These are phyloP conservation scores for Trametes polyzona DNA, from an alignment of 1,284 basidiomycete genomes.

Conservation along the genomic window DNA sequence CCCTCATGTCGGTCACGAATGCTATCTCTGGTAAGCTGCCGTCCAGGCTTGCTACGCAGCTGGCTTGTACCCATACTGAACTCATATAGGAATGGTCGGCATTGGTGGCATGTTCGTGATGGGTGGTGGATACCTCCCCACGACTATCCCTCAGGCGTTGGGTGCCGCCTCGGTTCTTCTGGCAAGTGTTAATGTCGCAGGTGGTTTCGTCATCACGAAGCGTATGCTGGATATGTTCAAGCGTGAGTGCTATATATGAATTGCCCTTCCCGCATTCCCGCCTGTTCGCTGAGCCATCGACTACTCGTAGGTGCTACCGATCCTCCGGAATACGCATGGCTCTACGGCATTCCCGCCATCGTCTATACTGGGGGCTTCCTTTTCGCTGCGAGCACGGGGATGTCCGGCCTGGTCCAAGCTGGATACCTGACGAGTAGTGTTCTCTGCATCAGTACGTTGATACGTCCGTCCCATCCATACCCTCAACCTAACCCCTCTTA, in stretches of 20 bases:
- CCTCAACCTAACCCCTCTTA: conserved; percentile 31
- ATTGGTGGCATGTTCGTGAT: conserved; percentile 86
- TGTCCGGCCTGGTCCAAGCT: conserved; percentile 84
- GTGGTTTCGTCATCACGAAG: conserved; percentile 84
- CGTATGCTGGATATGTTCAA: conserved; percentile 92
- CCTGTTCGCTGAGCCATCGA: no score
- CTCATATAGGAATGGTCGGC: conserved; percentile 66
- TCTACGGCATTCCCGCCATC: conserved; percentile 77
- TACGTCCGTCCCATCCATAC: neutral
- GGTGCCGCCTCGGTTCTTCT: conserved; percentile 82
- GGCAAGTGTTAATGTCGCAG: conserved; percentile 83
- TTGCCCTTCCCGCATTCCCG: no score
- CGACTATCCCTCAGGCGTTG: conserved; percentile 76
- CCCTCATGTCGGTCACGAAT: conserved; percentile 85
- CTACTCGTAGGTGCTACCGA: conserved; percentile 68
- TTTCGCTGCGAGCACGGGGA: conserved; percentile 78
- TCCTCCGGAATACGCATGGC: conserved; percentile 84
- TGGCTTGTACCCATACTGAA: neutral
- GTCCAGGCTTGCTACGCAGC: neutral
- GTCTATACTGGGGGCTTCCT: conserved; percentile 83
- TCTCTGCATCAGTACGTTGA: conserved; percentile 75
- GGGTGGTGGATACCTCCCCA: conserved; percentile 84
- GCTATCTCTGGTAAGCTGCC: conserved; percentile 64
- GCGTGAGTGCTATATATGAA: conserved; percentile 57
- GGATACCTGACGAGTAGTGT: conserved; percentile 83